These are phyloP conservation scores for Eruca vesicaria DNA, from an alignment of 441 rosid genomes.

Conservation along the genomic window DNA sequence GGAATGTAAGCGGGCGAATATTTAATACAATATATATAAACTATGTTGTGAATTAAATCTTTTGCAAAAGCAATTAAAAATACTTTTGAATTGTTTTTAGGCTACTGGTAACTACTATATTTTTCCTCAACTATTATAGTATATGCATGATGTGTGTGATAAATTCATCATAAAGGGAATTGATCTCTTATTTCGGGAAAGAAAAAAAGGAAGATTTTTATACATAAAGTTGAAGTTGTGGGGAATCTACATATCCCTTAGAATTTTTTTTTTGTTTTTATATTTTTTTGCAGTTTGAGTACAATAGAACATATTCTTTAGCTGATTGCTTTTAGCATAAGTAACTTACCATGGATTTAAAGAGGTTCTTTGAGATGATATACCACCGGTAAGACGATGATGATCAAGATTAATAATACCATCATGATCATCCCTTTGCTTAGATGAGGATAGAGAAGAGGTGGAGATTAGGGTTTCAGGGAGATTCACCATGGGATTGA, in stretches of 20 bases:
- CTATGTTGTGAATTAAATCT: too few relatives aligned
- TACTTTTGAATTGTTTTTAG: too few relatives aligned
- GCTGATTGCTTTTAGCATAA: not conserved
- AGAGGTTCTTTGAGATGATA: slow-evolving; percentile 54
- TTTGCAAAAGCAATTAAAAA: too few relatives aligned
- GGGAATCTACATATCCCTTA: too few relatives aligned
- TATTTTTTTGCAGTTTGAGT: too few relatives aligned
- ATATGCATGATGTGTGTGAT: too few relatives aligned
- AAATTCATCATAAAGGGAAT: not conserved
- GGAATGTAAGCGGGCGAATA: too few relatives aligned
- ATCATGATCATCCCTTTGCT: slow-evolving; percentile 42
- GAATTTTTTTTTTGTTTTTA: too few relatives aligned
- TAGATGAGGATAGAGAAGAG: slow-evolving; percentile 31
- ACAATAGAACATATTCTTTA: not conserved
- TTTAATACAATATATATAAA: too few relatives aligned
- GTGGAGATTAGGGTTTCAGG: slow-evolving; percentile 62
- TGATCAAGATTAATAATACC: slow-evolving; percentile 38
- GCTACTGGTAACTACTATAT: too few relatives aligned
- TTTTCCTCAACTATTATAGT: too few relatives aligned
- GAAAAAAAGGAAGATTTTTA: not conserved
- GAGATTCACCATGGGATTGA: slow-evolving; percentile 42
- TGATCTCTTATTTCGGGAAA: not conserved
- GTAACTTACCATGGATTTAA: slow-evolving; percentile 68
- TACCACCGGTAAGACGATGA: slow-evolving; percentile 37
- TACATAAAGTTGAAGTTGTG: not conserved